Conservation (phyloP, 2,329 filamentous ascomycete genomes). For the Pseudocercospora ulei region DNA sequence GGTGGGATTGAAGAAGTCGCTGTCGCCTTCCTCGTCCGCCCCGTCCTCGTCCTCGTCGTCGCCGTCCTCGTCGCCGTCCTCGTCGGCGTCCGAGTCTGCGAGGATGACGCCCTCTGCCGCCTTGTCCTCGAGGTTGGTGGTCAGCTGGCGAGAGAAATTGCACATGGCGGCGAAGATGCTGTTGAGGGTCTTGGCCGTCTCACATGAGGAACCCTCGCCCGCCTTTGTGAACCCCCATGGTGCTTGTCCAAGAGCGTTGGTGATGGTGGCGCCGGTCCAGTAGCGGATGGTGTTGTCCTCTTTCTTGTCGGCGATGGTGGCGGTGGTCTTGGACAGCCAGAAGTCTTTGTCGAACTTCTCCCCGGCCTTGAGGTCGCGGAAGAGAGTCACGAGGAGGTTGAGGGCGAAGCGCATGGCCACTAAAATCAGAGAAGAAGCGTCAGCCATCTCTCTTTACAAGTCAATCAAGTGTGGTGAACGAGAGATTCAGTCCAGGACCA, state of each 20-base stretch:
- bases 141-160: not conserved
- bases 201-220: not conserved
- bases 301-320: conserved; percentile 1
- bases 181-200: conserved; percentile 5
- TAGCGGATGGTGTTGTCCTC: conserved; percentile 3
- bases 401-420: conserved; percentile 10
- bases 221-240: conserved; percentile 7
- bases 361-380: conserved; percentile 3
- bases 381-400: conserved; percentile 2
- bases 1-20: not conserved
- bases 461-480: too few relatives aligned
- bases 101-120: conserved; percentile 5
- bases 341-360: conserved; percentile 4
- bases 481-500: too few relatives aligned
- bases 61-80: conserved; percentile 1
- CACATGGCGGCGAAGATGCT: conserved; percentile 5
- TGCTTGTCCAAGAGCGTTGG: conserved; percentile 1
- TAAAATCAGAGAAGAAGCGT: too few relatives aligned
- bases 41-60: not conserved
- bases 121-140: not conserved
- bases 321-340: conserved; percentile 7
- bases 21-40: not conserved
- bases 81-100: conserved; percentile 2
- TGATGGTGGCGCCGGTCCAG: conserved; percentile 3
- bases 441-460: too few relatives aligned